Evolutionary conservation across 2,329 filamentous ascomycete species (phyloP), one percentile per base, ranked within the genome.

Genomic region (Sporothrix inflata): DNA sequence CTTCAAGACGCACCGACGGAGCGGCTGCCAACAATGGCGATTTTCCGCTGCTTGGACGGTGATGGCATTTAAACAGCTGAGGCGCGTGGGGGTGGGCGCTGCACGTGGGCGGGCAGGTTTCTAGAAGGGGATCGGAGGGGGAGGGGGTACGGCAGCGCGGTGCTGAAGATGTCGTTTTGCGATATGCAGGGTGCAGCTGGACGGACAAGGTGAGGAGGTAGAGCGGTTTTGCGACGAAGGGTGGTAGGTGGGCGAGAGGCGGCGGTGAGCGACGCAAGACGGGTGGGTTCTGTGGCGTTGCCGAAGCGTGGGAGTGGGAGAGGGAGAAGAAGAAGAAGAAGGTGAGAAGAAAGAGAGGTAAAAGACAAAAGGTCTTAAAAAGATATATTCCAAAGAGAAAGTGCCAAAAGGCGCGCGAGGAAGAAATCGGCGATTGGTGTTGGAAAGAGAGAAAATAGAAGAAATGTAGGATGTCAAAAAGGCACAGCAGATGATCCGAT

Each of bases 1-100:
- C 30, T 57, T 4, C 14, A 14, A 61, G 14, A 72, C 72, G 24
- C 66, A 74, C 86, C 86, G 80, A 98, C 94, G 74, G 94, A 96
- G 79, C 94, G 91, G 84, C 93, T 97, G 84, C 94, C 94, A 75
- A 98, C 94, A 83, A 98, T 95, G 83, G 94, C 94, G 81, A 98
- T 92, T 87, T 98, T 98, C 79, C 94, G 88, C 83, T 97, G 94
- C 83, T 97, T 97, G 73, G 91, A 88, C 74, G 90, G 88, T 65
- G 91, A 73, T 42, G 74, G 73, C 75, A 75, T 75, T 75, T 74
- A 68, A 49, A 45, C 30, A 71, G 38, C 24, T 12, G 4, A 24
- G 45, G 47, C 16, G 65, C 68, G 74, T 73, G 73, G 73, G 74
- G 72, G 71, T 14, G 63, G n/a, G 42, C 30, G 71, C 66, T 72